Evolutionary conservation across 768 basidiomycete species (phyloP), one percentile per base, ranked within the genome.

Genomic region (Clathrus columnatus): DNA sequence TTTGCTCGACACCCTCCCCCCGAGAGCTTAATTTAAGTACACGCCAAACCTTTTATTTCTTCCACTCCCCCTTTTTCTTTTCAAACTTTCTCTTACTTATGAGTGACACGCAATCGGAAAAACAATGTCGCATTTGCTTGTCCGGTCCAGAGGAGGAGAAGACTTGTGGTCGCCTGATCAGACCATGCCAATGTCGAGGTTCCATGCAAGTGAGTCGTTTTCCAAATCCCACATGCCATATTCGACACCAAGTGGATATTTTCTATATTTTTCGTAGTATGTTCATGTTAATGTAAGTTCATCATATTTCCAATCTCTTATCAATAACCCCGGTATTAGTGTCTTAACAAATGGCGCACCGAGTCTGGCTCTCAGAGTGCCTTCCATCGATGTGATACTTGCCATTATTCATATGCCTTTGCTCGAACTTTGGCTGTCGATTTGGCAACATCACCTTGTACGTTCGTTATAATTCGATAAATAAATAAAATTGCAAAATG

Each of bases 121-220:
- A 78, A 62, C 85, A 87, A 64, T 93, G 91, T 64, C 77, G 91
- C 51, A 94, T 94, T 46, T 94, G 91, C 65, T 74, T 91, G 24
- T 85, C 86, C 36, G 83, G 86, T 4, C 67, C 71, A 10, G 77
- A 79, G 45, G 69, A 70, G n/a, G 67, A 64, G 44, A 65, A 60
- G 0, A 75, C 78, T 23, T 71, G 85, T 41, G 91, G 91, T 2
- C 79, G 83, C 52, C 78, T 93, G 60, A 90, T 94, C 60, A 81
- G 84, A 27, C 91, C 91, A 5, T 89, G 87, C 60, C 56, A 64
- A 23, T 70, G 69, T 42, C 59, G 62, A 26, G 69, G 69, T 11
- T 63, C 62, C 44, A 66, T 70, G 61, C 45, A 62, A 63, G 44
- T 66, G 91, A 91, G 43, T 84, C 84, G 20, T 87, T 91, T 57